Conservation (phyloP, 768 basidiomycete genomes). For the Boletus subcaerulescens region DNA sequence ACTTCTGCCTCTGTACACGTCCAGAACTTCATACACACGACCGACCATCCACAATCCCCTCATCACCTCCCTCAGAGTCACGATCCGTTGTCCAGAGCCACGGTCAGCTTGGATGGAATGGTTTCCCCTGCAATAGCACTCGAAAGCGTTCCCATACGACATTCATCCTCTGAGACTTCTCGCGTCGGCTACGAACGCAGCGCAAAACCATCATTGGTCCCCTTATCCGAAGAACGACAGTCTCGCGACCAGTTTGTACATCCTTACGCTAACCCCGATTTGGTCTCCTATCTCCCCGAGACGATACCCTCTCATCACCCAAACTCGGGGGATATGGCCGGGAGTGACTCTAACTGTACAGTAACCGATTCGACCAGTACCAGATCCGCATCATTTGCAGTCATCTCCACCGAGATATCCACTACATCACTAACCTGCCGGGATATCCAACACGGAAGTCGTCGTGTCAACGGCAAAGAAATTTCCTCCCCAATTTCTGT, state of each 20-base stretch:
- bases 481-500: conserved; percentile 57
- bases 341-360: conserved; percentile 52
- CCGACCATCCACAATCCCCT: conserved; percentile 6
- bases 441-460: conserved; percentile 13
- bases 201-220: conserved; percentile 18
- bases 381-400: conserved; percentile 35
- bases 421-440: conserved; percentile 21
- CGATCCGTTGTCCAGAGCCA: conserved; percentile 3
- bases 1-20: conserved; percentile 27
- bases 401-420: conserved; percentile 36
- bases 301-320: conserved; percentile 29
- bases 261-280: conserved; percentile 81
- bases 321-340: conserved; percentile 33
- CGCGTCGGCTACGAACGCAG: conserved; percentile 9
- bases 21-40: conserved; percentile 40
- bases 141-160: conserved; percentile 1
- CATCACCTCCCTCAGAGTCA: conserved; percentile 6
- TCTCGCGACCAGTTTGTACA: conserved; percentile 45
- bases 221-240: conserved; percentile 35
- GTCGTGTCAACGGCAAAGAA: conserved; percentile 43
- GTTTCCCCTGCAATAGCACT: background rate
- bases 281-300: conserved; percentile 40
- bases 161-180: conserved; percentile 13
- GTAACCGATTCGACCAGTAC: conserved; percentile 45
- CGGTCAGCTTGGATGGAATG: conserved; percentile 10